These are phyloP conservation scores for Hortaea werneckii DNA, from an alignment of 2,329 filamentous ascomycete species.

Conservation along the genomic window DNA sequence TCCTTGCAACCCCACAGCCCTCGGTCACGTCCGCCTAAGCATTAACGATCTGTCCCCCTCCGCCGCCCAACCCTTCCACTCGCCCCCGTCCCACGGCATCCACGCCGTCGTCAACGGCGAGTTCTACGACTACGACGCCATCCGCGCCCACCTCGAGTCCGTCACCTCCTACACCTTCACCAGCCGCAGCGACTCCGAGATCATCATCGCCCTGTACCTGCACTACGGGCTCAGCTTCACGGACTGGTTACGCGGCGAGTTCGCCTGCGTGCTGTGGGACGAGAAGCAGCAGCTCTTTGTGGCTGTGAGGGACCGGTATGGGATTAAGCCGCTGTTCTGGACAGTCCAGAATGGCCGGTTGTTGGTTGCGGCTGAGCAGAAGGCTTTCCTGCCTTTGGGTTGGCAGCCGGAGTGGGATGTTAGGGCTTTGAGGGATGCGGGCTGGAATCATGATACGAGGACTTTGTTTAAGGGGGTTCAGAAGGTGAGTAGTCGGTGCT, in stretches of 20 bases:
- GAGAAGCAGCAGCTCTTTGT: constrained; percentile 33
- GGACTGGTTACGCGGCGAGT: constrained; percentile 44
- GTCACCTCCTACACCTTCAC: constrained; percentile 35
- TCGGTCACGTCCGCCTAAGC: constrained; percentile 43
- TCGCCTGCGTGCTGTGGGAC: constrained; percentile 45
- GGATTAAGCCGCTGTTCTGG: constrained; percentile 49
- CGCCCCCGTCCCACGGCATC: constrained; percentile 25
- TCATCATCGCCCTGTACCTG: constrained; percentile 44
- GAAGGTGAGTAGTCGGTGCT: constrained; percentile 23
- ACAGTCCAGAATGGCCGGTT: constrained; percentile 32
- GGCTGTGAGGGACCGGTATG: constrained; percentile 44
- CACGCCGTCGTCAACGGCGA: constrained; percentile 52
- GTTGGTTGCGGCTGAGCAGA: constrained; percentile 44
- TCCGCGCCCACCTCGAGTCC: constrained; percentile 29
- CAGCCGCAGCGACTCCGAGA: constrained; percentile 41
- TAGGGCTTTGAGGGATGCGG: constrained; percentile 32
- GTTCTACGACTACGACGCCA: constrained; percentile 44
- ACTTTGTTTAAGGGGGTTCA: constrained; percentile 43
- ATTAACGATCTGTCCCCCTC: constrained; percentile 42
- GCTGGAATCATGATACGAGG: constrained; percentile 35
- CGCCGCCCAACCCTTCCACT: constrained; percentile 38
- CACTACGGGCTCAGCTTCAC: constrained; percentile 38
- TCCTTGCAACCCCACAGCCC: constrained; percentile 18
- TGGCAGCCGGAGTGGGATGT: constrained; percentile 45
- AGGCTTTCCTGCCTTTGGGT: constrained; percentile 44